These are phyloP conservation scores for Nicotiana benthamiana DNA, from an alignment of 257 asterid species.

Conservation along the genomic window DNA sequence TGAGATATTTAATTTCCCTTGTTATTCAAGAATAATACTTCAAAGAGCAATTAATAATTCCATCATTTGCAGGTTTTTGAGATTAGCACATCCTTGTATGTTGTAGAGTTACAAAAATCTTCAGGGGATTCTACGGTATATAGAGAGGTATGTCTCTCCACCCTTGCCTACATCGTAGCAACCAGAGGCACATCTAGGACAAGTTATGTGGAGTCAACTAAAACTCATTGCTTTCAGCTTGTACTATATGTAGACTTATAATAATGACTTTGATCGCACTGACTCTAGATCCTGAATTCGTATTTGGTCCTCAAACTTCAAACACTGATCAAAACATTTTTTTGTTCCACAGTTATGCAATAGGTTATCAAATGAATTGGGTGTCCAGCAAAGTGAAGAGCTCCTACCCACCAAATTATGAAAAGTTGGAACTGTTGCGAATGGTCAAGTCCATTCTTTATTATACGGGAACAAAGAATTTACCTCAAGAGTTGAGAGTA, in stretches of 20 bases:
- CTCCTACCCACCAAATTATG: conserved; percentile 17
- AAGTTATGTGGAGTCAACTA: background rate
- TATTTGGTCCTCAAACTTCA: background rate
- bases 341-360: conserved; percentile 57
- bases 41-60: background rate
- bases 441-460: background rate
- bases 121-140: conserved; percentile 59
- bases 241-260: background rate
- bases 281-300: background rate
- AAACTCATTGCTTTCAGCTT: background rate
- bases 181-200: background rate
- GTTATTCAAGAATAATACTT: background rate
- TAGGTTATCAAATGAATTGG: conserved; percentile 69
- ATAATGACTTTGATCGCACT: too few species aligned
- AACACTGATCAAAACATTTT: background rate
- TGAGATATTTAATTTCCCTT: background rate
- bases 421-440: background rate
- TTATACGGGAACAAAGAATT: background rate
- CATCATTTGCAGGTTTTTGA: conserved; percentile 59
- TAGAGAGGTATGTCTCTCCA: conserved; percentile 52
- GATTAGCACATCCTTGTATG: conserved; percentile 68
- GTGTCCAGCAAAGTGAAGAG: conserved; percentile 49
- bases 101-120: conserved; percentile 72
- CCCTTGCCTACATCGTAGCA: background rate
- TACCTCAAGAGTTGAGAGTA: background rate